Conservation (phyloP, 257 asterid species). For the Solanum chiquidenum region DNA sequence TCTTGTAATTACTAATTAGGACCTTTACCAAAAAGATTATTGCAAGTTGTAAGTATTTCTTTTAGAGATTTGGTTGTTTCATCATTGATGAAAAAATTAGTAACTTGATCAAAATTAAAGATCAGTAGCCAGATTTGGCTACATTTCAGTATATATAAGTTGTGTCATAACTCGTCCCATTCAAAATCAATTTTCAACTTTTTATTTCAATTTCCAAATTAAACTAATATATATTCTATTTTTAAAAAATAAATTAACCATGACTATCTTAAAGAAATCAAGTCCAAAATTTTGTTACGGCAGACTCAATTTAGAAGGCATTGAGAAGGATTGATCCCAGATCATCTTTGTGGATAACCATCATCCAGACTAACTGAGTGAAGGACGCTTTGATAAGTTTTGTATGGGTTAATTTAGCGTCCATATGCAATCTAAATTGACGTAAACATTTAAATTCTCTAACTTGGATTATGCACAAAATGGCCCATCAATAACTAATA, state of each 20-base stretch:
- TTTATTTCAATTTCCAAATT: not conserved
- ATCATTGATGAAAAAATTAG: not conserved
- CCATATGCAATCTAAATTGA: not conserved
- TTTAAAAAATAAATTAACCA: not conserved
- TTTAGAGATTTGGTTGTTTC: not conserved
- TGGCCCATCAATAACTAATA: not conserved
- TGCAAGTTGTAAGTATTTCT: not conserved
- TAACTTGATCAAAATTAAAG: not conserved
- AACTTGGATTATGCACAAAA: not conserved
- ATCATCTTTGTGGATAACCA: no score
- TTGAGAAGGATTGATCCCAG: no score
- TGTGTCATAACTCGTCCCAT: not conserved
- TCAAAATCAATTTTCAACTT: not conserved
- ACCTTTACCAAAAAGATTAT: not conserved
- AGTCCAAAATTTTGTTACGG: no score
- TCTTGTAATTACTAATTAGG: not conserved
- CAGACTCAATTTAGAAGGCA: not conserved
- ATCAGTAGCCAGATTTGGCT: not conserved
- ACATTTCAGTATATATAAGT: not conserved
- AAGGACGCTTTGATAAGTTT: not conserved
- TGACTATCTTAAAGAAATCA: not conserved
- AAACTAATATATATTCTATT: not conserved
- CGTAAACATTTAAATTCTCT: not conserved
- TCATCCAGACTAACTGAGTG: not conserved
- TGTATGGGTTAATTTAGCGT: not conserved